Percentiles rank a stretch among this genome's conserved stretches.
Conservation (phyloP, 495 filamentous ascomycete species). For the Penicillium antarcticum region DNA sequence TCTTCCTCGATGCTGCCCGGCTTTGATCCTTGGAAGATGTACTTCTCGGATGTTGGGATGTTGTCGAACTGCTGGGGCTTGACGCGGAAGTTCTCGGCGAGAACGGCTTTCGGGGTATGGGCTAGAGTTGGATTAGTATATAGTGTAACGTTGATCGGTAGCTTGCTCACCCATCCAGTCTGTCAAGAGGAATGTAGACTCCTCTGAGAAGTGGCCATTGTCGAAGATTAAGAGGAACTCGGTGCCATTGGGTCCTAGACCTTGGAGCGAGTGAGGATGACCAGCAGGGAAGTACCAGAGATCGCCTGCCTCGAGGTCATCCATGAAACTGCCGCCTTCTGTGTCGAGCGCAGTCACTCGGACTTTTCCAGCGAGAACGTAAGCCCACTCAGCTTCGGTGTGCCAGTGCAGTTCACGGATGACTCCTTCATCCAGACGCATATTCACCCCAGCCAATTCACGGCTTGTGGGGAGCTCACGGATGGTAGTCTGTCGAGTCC, state of each 20-base stretch:
- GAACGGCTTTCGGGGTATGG: constrained; percentile 60
- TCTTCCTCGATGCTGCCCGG: constrained; percentile 49
- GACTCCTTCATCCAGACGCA: constrained; percentile 64
- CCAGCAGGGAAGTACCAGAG: constrained; percentile 76
- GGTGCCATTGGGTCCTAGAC: constrained; percentile 60
- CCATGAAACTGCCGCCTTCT: constrained; percentile 65
- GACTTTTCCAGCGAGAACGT: constrained; percentile 50
- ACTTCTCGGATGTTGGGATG: constrained; percentile 58
- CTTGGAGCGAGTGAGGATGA: constrained; percentile 67
- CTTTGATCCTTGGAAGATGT: constrained; percentile 64
- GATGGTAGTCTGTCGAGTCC: constrained; percentile 65
- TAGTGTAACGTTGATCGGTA: neutral
- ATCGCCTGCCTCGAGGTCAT: constrained; percentile 66
- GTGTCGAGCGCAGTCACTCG: constrained; percentile 61
- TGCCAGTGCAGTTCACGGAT: constrained; percentile 75
- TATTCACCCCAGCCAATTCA: constrained; percentile 64
- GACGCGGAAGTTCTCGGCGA: constrained; percentile 64
- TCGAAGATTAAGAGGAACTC: constrained; percentile 73
- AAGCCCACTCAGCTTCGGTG: constrained; percentile 69
- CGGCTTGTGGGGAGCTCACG: constrained; percentile 56
- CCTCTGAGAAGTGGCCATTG: constrained; percentile 64
- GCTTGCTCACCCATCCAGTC: constrained; percentile 57
- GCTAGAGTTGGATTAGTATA: constrained; percentile 26
- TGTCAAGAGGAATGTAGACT: constrained; percentile 64
- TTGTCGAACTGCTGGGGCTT: constrained; percentile 55